Evolutionary conservation across 2,329 filamentous ascomycete genomes (phyloP), one percentile per base, ranked within the genome.

Genomic region (Nemania abortiva): DNA sequence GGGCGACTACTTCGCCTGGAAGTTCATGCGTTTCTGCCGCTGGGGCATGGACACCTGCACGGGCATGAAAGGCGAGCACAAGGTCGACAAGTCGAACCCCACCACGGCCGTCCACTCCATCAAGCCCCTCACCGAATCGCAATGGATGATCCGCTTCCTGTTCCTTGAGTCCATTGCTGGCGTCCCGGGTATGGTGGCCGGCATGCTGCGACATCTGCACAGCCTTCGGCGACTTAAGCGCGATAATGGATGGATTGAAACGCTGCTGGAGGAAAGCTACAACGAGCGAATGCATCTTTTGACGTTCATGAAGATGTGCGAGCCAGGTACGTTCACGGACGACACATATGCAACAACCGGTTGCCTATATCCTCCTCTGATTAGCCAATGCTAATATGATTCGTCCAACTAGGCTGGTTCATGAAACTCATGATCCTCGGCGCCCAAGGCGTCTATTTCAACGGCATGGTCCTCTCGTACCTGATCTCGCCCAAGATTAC

Each of bases 231-330:
- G 91, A 31, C 91, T 98, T 86, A 94, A 94, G 85, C 86, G 95
- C 65, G 95, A 98, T 79, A 97, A 98, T 75, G 96, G 96, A 77
- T 98, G 92, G 93, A 98, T 99, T 78, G 94, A 97, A 81, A 95
- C 93, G 0, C 85, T 97, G 9, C 87, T 97, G 1, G 94, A 97
- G 80, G 94, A 97, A 83, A 92, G 91, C 71, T 97, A 93, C 82
- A 97, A 97, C 79, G 94, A 97, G 81, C 87, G 95, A 29, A 98
- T 98, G 94, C 94, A 97, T 76, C 88, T 97, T 1, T 84, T 97
- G 34, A 96, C 93, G 0, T 98, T 98, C 81, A 90, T 99, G 80
- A 97, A 97, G 82, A 92, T 97, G 87, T 92, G 91, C 66, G 88
- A 94, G 73, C 93, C 93, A 3, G 92, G 92, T 60, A 69, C 27